Evolutionary conservation across 2,329 filamentous ascomycete genomes (phyloP), one percentile per base, ranked within the genome.

Genomic region (Sporothrix euskadiensis): DNA sequence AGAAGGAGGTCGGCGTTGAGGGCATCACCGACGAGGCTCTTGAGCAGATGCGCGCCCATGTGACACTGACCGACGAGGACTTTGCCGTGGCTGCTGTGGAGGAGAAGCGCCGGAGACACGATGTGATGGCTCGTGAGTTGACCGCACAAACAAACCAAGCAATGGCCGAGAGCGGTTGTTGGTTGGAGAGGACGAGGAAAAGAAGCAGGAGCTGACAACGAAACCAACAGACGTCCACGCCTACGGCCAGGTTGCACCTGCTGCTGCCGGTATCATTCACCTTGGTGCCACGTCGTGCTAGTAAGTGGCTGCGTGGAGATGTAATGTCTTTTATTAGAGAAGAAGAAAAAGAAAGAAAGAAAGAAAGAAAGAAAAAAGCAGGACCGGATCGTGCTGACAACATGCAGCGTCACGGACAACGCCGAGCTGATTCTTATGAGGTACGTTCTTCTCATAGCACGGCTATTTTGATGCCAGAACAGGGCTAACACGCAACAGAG

Each of bases 221-320:
- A 26, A 26, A 26, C 26, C 26, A 19, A 75, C 86, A 74, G 89
- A 92, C 79, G 91, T 95, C 66, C 89, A 94, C 77, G 90, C 92
- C 16, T 95, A 91, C 81, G 93, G 92, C 3, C 82, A 87, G 76
- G 89, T 87, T 74, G 92, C 92, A 3, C 93, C 93, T 0, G 91
- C 88, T 47, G 93, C 93, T 10, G 92, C 92, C 16, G 92, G 92
- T 47, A 92, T 96, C 77, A 95, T 97, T 74, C 94, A 97, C 81
- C 89, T 87, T 81, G 91, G 91, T 76, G 89, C 89, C 72, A 91
- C 87, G 26, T 75, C 75, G 10, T 88, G 85, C 81, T 89, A 77
- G 71, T 73, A 39, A 74, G 69, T 72, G 74, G 73, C 47, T 32
- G 30, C 47, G 16, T 44, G 14, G 3, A 2, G 47, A 6, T 39